These are phyloP conservation scores for Furcasterigmium sp. DNA, from an alignment of 2,329 filamentous ascomycete genomes.

Conservation along the genomic window DNA sequence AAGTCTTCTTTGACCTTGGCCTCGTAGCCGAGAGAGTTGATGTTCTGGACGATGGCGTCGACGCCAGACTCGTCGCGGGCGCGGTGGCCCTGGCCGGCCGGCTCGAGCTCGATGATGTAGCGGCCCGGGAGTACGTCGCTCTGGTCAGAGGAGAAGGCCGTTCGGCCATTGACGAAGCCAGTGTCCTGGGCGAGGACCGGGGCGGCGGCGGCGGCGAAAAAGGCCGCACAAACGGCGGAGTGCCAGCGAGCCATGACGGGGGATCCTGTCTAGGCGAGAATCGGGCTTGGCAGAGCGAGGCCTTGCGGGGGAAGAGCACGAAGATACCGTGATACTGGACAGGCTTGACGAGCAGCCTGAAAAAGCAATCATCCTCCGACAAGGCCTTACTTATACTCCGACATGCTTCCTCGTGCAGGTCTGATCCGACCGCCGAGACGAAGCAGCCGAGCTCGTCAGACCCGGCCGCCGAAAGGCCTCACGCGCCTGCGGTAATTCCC, in stretches of 20 bases:
- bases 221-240: not conserved
- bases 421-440: not conserved
- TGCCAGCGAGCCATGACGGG: slow-evolving; percentile 3
- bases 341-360: not conserved
- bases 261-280: not conserved
- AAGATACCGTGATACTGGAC: not conserved
- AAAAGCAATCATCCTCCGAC: not conserved
- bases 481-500: not conserved
- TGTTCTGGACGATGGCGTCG: slow-evolving; percentile 5
- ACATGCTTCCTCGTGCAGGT: not conserved
- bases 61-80: slow-evolving; percentile 5
- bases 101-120: slow-evolving; percentile 8
- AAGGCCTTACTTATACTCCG: too few species aligned
- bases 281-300: not conserved
- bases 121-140: slow-evolving; percentile 3
- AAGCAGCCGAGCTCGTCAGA: not conserved
- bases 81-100: not conserved
- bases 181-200: not conserved
- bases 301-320: not conserved
- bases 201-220: not conserved
- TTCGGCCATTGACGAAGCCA: slow-evolving; percentile 4
- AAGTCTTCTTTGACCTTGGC: slow-evolving; percentile 8
- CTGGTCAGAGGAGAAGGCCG: not conserved
- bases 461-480: not conserved
- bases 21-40: slow-evolving; percentile 7